Conservation (phyloP, 768 basidiomycete genomes). For the Auricularia sp. region DNA sequence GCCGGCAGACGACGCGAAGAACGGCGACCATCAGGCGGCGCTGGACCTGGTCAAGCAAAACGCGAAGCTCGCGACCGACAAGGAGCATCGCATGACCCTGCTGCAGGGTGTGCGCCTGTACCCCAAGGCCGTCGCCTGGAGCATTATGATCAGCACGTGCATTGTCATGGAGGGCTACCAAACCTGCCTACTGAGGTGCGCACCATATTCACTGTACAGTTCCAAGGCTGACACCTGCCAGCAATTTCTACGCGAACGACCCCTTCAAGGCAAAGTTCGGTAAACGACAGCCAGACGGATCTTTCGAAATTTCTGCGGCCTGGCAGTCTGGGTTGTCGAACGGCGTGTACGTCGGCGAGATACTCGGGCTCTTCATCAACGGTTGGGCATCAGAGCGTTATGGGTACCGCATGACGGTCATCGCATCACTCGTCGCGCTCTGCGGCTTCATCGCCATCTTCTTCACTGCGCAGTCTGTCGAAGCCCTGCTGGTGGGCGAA, state of each 20-base stretch:
- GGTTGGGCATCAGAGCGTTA: conserved; percentile 19
- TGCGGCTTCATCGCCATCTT: conserved; percentile 10
- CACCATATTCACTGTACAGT: not conserved
- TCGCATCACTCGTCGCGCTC: conserved; percentile 17
- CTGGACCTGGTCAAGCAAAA: not conserved
- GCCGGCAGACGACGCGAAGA: no score
- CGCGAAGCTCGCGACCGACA: conserved; percentile 11
- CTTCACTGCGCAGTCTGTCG: conserved; percentile 5
- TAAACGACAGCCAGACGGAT: conserved; percentile 11
- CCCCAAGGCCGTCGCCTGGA: conserved; percentile 25
- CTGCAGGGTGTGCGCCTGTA: conserved; percentile 22
- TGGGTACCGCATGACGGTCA: conserved; percentile 22
- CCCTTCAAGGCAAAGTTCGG: conserved; percentile 11
- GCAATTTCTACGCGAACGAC: conserved; percentile 11
- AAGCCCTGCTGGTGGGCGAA: conserved; percentile 8
- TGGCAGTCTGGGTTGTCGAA: conserved; percentile 29
- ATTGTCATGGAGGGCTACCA: conserved; percentile 5
- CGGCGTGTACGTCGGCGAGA: conserved; percentile 15
- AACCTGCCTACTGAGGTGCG: conserved; percentile 6
- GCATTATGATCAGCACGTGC: conserved; percentile 12
- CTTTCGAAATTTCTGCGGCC: conserved; percentile 21
- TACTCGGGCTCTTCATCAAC: conserved; percentile 11
- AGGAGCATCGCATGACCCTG: conserved; percentile 22
- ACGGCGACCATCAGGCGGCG: no score
- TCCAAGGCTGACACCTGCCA: not conserved